Evolutionary conservation across 441 rosid species (phyloP).

Genomic region (Capsella rubella): DNA sequence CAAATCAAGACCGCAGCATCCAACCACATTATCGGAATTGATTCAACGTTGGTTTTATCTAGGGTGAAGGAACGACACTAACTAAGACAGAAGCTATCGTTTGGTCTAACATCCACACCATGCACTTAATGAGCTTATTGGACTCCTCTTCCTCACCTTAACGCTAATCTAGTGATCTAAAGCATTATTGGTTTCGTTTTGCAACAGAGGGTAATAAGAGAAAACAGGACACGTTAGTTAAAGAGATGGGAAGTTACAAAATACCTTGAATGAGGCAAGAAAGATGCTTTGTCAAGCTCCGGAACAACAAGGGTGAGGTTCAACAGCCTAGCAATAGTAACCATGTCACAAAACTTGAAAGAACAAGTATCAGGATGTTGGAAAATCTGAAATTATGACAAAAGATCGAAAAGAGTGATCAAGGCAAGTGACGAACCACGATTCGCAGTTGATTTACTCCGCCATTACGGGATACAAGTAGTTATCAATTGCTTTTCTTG

Average conservation of each 20-base stretch:
- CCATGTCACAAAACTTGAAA: slow-evolving; percentile 58
- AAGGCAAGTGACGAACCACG: slow-evolving; percentile 62
- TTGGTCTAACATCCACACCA: not conserved
- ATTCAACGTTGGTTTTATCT: not conserved
- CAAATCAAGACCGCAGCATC: not conserved
- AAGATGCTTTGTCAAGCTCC: slow-evolving; percentile 84
- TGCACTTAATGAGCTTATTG: not conserved
- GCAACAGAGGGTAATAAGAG: not conserved
- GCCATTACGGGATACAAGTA: slow-evolving; percentile 80
- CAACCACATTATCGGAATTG: not conserved
- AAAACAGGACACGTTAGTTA: not conserved
- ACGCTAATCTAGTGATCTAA: not conserved
- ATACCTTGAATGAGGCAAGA: slow-evolving; percentile 88
- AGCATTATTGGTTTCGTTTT: not conserved
- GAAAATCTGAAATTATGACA: not conserved
- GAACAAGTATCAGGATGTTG: slow-evolving; percentile 33
- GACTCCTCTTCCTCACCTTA: not conserved
- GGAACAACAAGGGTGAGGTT: slow-evolving; percentile 89
- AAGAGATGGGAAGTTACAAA: not conserved
- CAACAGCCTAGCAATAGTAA: slow-evolving; percentile 78
- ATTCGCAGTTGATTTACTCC: slow-evolving; percentile 92
- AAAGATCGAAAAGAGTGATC: slow-evolving; percentile 18
- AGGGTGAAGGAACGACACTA: not conserved
- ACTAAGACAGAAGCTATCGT: not conserved
- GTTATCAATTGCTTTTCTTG: slow-evolving; percentile 69